Evolutionary conservation across 2,329 filamentous ascomycete species (phyloP), one percentile per base, ranked within the genome.

Genomic region (Fusarium protoensiforme): DNA sequence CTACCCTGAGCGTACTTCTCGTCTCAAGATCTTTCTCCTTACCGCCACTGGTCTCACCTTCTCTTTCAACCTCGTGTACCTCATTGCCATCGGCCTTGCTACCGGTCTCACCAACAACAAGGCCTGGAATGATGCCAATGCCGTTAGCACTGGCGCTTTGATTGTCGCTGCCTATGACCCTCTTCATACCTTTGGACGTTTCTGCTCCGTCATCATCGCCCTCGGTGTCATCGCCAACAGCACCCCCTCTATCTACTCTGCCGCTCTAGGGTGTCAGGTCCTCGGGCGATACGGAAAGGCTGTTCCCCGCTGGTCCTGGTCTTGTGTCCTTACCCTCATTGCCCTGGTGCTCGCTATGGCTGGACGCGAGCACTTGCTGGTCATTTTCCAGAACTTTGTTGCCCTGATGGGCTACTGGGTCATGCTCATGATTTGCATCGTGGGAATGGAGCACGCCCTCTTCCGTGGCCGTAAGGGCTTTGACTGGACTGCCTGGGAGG

Each of bases 1-100:
- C 81, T 93, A 95, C 76, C 92, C 93, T 0, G 84, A 86, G 4
- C 85, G 82, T 27, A 90, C 90, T 43, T 88, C 88, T 33, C 87
- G 89, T 24, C 80, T 80, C 46, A 90, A 90, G 68, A 86, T 95
- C 68, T 96, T 95, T 81, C 76, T 89, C 68, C 91, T 90, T 79
- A 93, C 93, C 33, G 93, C 91, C 80, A 79, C 84, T 27, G 94
- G 94, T 11, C 85, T 96, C 16, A 88, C 93, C 71, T 61, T 73
- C 4, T 65, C 80, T 1, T 83, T 93, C 71, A 91, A 93, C 2
- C 88, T 96, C 2, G 84, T 93, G 69, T 95, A 96, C 83, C 92
- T 90, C 46, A 77, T 89, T 24, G 84, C 86, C 22, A 86, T 90
- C 54, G 79, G 87, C n/a, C 86, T 90, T 33, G 84, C 85, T 20